phyloP scores from a whole-genome alignment of 805 yeast species.

The Metschnikowia orientalis region DNA sequence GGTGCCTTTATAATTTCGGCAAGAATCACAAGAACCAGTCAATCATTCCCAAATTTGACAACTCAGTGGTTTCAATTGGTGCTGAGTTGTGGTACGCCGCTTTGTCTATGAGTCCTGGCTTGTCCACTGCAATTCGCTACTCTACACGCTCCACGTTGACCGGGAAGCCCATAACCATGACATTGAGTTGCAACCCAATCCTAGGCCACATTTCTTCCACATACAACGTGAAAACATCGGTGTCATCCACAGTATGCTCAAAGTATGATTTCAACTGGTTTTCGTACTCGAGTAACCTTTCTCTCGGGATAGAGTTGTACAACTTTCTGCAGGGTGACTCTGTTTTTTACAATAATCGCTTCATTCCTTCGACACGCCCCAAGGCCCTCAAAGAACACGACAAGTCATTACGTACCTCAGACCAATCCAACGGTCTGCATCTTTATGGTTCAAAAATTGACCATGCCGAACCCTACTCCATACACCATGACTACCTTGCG shows the following conservation, averaged over 20 bases:
- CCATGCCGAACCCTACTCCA: constrained; percentile 5
- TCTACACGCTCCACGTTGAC: constrained; percentile 81
- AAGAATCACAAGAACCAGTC: constrained; percentile 9
- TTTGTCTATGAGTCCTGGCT: constrained; percentile 78
- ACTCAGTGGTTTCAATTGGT: constrained; percentile 70
- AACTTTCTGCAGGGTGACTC: constrained; percentile 32
- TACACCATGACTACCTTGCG: constrained; percentile 15
- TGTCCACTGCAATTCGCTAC: constrained; percentile 80
- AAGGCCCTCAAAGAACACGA: not conserved
- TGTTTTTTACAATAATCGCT: constrained; percentile 1
- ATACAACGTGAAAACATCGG: constrained; percentile 77
- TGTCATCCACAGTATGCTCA: constrained; percentile 72
- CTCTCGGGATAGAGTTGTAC: constrained; percentile 85
- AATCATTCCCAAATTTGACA: constrained; percentile 42
- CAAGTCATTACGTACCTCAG: too few species aligned
- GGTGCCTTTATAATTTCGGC: constrained; percentile 69
- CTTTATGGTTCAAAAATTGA: too few species aligned
- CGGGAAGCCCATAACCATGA: constrained; percentile 85
- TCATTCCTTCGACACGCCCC: not conserved
- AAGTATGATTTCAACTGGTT: constrained; percentile 85
- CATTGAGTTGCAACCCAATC: constrained; percentile 82
- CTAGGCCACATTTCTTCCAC: constrained; percentile 86
- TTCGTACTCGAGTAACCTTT: constrained; percentile 82
- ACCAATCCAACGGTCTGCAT: too few species aligned
- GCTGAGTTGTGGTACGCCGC: constrained; percentile 89